Evolutionary conservation across 345 rosid species (phyloP).

Genomic region (Eucalyptus guilfoylei): DNA sequence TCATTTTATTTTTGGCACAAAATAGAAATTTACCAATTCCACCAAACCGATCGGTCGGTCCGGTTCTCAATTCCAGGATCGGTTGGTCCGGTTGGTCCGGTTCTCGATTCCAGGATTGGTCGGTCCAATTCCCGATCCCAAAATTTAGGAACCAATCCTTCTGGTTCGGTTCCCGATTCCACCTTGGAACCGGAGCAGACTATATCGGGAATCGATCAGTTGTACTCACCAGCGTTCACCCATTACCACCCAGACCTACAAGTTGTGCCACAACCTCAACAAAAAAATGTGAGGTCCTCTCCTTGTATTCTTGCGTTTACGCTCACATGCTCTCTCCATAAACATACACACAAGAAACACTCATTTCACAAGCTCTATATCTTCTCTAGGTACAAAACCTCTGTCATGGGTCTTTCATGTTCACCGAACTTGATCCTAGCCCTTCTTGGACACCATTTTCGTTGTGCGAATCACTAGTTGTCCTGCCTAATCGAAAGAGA

Average conservation of each 20-base stretch:
- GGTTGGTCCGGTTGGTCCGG: accelerated
- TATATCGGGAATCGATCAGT: accelerated
- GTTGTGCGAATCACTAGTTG: neutral
- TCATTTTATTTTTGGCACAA: too few relatives aligned
- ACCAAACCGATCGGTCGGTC: accelerated
- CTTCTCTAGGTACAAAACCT: neutral
- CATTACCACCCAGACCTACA: accelerated
- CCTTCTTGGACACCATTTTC: neutral
- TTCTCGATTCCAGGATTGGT: accelerated
- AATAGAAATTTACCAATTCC: accelerated
- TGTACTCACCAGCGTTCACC: accelerated
- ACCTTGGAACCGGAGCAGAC: accelerated
- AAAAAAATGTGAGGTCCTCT: too few relatives aligned
- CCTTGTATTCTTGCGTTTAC: neutral
- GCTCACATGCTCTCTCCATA: neutral
- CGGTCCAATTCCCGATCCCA: accelerated
- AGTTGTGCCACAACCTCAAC: too few relatives aligned
- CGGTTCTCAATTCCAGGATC: accelerated
- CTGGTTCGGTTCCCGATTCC: accelerated
- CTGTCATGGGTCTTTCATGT: neutral
- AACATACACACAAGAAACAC: neutral
- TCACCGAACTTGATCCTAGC: neutral
- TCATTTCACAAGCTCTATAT: neutral
- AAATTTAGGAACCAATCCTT: accelerated
- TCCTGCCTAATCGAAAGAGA: neutral